A percentile compares a stretch with the other conserved stretches of the same genome.
These are phyloP conservation scores for Magnolia changhungtana DNA, from an alignment of 164 flowering plant species.

Conservation along the genomic window DNA sequence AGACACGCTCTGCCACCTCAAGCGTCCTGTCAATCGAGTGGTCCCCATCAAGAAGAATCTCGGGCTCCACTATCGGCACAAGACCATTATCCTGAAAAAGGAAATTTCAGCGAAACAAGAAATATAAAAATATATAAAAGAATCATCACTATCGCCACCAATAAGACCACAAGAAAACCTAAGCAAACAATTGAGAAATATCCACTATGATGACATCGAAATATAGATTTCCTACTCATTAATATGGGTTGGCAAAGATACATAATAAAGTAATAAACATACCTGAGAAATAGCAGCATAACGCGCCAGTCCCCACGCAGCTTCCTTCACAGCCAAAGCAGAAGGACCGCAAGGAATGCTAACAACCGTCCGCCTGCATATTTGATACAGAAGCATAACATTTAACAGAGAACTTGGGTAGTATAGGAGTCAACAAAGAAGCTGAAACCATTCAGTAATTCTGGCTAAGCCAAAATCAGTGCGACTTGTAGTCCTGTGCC, in stretches of 20 bases:
- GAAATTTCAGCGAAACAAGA: neutral
- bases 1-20: conserved; percentile 77
- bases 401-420: neutral
- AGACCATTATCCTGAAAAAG: conserved; percentile 66
- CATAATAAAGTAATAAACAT: neutral
- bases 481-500: no score
- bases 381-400: neutral
- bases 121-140: neutral
- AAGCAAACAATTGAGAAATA: neutral
- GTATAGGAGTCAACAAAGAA: neutral
- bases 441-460: no score
- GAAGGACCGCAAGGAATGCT: conserved; percentile 94
- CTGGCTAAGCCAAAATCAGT: no score
- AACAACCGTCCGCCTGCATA: conserved; percentile 76
- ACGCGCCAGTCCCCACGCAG: conserved; percentile 97
- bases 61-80: conserved; percentile 86
- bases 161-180: neutral
- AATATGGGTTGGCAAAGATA: no score
- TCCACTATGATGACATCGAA: no score
- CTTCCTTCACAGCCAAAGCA: conserved; percentile 90
- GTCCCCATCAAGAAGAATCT: conserved; percentile 85
- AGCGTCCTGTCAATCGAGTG: conserved; percentile 76
- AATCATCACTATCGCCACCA: neutral
- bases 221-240: no score
- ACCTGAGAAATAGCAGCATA: conserved; percentile 96